These are phyloP conservation scores for Saturnispora quitensis DNA, from an alignment of 805 yeast genomes.

Conservation along the genomic window DNA sequence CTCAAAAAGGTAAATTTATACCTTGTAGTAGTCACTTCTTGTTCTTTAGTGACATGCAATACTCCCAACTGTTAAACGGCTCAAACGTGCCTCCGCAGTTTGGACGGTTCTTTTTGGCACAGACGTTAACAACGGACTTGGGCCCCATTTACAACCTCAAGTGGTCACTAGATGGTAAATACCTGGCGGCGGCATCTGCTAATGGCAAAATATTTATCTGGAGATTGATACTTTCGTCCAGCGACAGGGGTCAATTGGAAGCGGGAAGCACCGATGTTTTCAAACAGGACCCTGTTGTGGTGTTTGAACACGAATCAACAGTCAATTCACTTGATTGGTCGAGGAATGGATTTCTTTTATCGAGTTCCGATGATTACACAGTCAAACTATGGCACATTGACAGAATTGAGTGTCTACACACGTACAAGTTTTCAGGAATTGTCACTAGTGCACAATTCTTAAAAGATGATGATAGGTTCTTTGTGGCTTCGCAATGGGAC, in stretches of 20 bases:
- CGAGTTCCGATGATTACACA: constrained; percentile 80
- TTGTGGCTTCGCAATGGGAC: constrained; percentile 74
- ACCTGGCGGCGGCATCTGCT: constrained; percentile 76
- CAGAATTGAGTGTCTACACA: constrained; percentile 48
- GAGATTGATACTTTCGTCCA: constrained; percentile 69
- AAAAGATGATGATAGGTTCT: constrained; percentile 80
- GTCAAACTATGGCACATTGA: constrained; percentile 82
- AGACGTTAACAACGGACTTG: constrained; percentile 1
- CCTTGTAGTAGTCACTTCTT: neutral
- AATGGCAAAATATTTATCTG: constrained; percentile 62
- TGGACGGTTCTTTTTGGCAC: constrained; percentile 5
- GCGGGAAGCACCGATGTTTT: neutral
- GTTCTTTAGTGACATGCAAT: neutral
- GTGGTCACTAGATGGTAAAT: constrained; percentile 75
- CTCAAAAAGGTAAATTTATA: neutral
- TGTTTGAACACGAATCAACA: constrained; percentile 55
- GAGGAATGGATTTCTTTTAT: constrained; percentile 66
- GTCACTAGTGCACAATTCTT: constrained; percentile 76
- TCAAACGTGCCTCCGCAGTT: constrained; percentile 6
- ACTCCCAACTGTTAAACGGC: constrained; percentile 5
- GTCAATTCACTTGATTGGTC: constrained; percentile 82
- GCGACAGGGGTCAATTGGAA: constrained; percentile 37
- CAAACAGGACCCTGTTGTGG: constrained; percentile 51
- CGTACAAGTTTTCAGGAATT: constrained; percentile 68
- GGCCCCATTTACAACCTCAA: constrained; percentile 62